Conservation (phyloP, 1,284 basidiomycete genomes). For the Ustilago hordei region DNA sequence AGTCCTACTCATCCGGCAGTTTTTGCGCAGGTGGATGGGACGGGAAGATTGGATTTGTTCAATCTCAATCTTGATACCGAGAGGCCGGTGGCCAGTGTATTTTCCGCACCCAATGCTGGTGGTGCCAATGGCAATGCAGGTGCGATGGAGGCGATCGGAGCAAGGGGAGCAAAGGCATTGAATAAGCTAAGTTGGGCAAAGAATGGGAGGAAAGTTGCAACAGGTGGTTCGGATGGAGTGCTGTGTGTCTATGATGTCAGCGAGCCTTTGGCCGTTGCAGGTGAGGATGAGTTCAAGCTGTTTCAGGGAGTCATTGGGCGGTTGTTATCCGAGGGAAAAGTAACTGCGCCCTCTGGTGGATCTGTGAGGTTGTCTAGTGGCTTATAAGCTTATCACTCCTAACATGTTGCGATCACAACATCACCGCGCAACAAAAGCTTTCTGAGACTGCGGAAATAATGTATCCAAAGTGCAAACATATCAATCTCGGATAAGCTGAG, state of each 20-base stretch:
- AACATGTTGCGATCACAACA: background rate
- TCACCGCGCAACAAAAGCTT: background rate
- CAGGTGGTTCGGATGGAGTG: slow-evolving; percentile 90
- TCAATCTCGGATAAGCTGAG: slow-evolving; percentile 16
- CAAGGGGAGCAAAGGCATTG: slow-evolving; percentile 73
- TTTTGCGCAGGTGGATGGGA: slow-evolving; percentile 93
- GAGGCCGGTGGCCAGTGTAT: slow-evolving; percentile 53
- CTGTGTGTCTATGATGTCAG: slow-evolving; percentile 83
- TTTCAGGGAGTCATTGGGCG: slow-evolving; percentile 49
- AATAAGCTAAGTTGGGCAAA: slow-evolving; percentile 97
- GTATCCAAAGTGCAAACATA: too few relatives aligned
- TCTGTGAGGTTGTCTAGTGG: background rate
- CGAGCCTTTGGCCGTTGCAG: slow-evolving; percentile 34
- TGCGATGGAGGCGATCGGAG: background rate
- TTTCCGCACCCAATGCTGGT: background rate
- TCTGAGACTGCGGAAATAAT: too few relatives aligned
- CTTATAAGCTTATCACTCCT: too few relatives aligned
- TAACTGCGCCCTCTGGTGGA: background rate
- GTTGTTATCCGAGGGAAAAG: slow-evolving; percentile 9
- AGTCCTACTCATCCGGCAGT: slow-evolving; percentile 92
- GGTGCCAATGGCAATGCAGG: background rate
- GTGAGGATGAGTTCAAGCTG: slow-evolving; percentile 54
- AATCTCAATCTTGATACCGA: slow-evolving; percentile 94
- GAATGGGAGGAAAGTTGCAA: slow-evolving; percentile 83
- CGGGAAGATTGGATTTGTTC: slow-evolving; percentile 95